Evolutionary conservation across 2,329 filamentous ascomycete species (phyloP).

Genomic region (Clonostachys solani): DNA sequence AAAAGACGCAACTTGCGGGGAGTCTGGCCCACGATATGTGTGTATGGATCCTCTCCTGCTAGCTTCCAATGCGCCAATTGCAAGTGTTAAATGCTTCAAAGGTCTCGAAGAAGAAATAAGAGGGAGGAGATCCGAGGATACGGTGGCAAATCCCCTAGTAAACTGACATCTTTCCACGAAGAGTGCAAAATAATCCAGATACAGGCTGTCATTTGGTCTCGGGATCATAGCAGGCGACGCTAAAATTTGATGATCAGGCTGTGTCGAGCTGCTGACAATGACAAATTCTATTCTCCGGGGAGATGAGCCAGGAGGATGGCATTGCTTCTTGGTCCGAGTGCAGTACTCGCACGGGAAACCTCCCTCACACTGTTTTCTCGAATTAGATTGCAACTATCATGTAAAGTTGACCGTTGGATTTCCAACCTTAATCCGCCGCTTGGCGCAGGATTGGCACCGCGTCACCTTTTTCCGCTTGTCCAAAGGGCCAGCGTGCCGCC

Average conservation of each 20-base stretch:
- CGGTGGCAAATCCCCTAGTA: constrained; percentile 4
- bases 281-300: constrained; percentile 5
- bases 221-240: background rate
- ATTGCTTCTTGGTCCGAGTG: constrained; percentile 12
- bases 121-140: constrained; percentile 6
- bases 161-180: constrained; percentile 13
- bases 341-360: constrained; percentile 17
- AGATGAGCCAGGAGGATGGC: constrained; percentile 4
- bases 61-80: constrained; percentile 17
- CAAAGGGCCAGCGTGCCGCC: constrained; percentile 13
- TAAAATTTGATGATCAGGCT: background rate
- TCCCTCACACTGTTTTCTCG: constrained; percentile 12
- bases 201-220: background rate
- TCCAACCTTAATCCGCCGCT: constrained; percentile 16
- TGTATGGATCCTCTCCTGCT: constrained; percentile 7
- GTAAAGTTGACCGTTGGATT: background rate
- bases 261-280: background rate
- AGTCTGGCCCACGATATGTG: background rate
- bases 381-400: background rate
- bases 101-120: constrained; percentile 8
- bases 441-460: constrained; percentile 16
- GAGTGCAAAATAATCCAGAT: constrained; percentile 7
- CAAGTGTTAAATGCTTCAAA: constrained; percentile 9
- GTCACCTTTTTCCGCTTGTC: constrained; percentile 15
- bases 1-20: constrained; percentile 6